Base-by-base conservation (phyloP, 1,139 yeast species). In the Taphrina confusa region DNA sequence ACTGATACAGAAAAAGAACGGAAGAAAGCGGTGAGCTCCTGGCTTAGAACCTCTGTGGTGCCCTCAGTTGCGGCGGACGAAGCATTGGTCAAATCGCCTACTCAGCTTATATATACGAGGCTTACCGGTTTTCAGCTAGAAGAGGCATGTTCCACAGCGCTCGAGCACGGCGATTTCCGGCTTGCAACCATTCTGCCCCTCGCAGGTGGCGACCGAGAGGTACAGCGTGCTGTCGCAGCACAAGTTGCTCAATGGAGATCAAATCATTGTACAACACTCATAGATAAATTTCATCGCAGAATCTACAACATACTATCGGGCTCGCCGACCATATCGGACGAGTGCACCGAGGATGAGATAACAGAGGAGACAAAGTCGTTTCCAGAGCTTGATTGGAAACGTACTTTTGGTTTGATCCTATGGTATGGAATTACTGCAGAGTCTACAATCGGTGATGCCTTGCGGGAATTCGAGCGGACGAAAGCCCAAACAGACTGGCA, bases 271-370 rank as follows among this genome's bases (percentile, higher is more conserved):
- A 47, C 76, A 1, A 69, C 72, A 4, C 71, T 73, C 8, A 79
- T 87, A 51, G 90, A 94, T 0, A 61, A 60, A 0, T 73, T 79
- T 4, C 72, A 87, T 27, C 69, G 82, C 4, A 81, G 82, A 62
- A 76, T 88, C 0, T 85, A 84, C 70, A 81, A 82, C 64, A 73
- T 91, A 2, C 75, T 91, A 20, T 75, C 86, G 1, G 95, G 95
- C 11, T 68, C 4, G n/a, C n/a, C n/a, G n/a, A n/a, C n/a, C n/a
- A n/a, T 61, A 66, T 1, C 14, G 9, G 40, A 6, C 14, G 40
- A 9, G 6, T 11, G 8, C 11, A 9, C 16, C 16, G 14, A 16
- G 16, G 6, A 36, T 36, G 40, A n/a, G n/a, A n/a, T n/a, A n/a
- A n/a, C n/a, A n/a, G 27, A 57, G 56, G 25, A 40, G 52, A 2